A percentile compares a stretch with the other conserved stretches of the same genome.
These are phyloP conservation scores for Eucalyptus caleyi DNA, from an alignment of 345 rosid species.

Conservation along the genomic window DNA sequence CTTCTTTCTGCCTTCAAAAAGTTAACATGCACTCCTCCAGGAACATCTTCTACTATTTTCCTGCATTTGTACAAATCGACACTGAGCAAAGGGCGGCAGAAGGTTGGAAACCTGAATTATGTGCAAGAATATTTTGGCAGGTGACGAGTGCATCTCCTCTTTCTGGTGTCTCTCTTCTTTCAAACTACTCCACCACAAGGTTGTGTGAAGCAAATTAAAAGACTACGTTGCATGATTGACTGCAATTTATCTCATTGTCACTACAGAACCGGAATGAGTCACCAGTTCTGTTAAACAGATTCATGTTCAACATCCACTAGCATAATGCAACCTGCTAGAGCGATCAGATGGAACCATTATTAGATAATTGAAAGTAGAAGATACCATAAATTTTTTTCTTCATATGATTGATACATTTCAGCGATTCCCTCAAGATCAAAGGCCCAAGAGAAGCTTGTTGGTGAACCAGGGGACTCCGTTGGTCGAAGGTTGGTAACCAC, in stretches of 20 bases:
- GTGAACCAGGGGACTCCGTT: conserved; percentile 11
- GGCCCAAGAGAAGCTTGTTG: conserved; percentile 70
- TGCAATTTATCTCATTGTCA: neutral
- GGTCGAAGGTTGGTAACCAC: conserved; percentile 77
- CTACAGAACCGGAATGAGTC: neutral
- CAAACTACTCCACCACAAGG: neutral
- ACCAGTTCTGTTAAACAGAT: neutral
- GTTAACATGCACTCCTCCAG: conserved; percentile 81
- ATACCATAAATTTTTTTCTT: conserved; percentile 88
- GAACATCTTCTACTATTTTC: conserved; percentile 81
- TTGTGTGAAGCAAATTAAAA: neutral
- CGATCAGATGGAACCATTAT: neutral
- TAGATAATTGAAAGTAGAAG: neutral
- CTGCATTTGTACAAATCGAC: conserved; percentile 9
- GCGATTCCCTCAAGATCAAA: conserved; percentile 77
- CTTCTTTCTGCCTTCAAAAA: conserved; percentile 96
- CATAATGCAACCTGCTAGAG: neutral
- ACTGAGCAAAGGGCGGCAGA: neutral
- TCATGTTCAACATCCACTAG: neutral
- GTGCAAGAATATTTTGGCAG: neutral
- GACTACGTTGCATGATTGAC: neutral
- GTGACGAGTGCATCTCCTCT: neutral
- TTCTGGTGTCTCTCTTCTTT: neutral
- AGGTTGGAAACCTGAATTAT: neutral
- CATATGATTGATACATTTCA: conserved; percentile 73